Conservation (phyloP, 805 yeast genomes). For the Henningerozyma blattae region DNA sequence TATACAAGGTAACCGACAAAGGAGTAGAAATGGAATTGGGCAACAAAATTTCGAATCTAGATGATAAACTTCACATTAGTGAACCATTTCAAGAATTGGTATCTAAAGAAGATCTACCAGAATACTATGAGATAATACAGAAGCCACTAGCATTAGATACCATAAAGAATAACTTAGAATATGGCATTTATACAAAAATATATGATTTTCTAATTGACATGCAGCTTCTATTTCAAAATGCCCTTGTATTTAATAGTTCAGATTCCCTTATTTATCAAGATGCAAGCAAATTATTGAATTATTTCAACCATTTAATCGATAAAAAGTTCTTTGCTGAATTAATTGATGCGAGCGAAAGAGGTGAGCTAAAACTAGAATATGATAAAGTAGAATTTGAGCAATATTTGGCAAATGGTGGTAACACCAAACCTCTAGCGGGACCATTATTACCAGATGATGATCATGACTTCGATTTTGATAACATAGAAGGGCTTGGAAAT, state of each 20-base stretch:
- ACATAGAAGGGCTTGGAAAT: slow-evolving; percentile 23
- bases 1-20: slow-evolving; percentile 21
- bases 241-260: slow-evolving; percentile 65
- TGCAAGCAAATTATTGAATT: slow-evolving; percentile 46
- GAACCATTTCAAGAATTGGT: slow-evolving; percentile 72
- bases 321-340: slow-evolving; percentile 18
- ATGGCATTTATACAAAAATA: slow-evolving; percentile 41
- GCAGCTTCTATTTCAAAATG: slow-evolving; percentile 61
- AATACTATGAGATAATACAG: slow-evolving; percentile 60
- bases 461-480: slow-evolving; percentile 19
- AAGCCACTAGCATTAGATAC: slow-evolving; percentile 63
- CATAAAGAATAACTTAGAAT: slow-evolving; percentile 40
- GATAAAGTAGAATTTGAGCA: slow-evolving; percentile 21
- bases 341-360: slow-evolving; percentile 20
- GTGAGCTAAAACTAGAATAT: slow-evolving; percentile 20
- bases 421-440: slow-evolving; percentile 7
- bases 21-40: slow-evolving; percentile 11
- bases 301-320: slow-evolving; percentile 29
- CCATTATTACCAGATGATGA: slow-evolving; percentile 11
- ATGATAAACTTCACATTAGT: slow-evolving; percentile 30
- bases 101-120: slow-evolving; percentile 60
- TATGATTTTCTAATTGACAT: slow-evolving; percentile 49
- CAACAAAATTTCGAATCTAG: slow-evolving; percentile 8
- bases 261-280: slow-evolving; percentile 61
- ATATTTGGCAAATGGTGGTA: slow-evolving; percentile 8